Base-by-base conservation (phyloP, 164 flowering plant genomes). In the Chloranthus sessilifolius region DNA sequence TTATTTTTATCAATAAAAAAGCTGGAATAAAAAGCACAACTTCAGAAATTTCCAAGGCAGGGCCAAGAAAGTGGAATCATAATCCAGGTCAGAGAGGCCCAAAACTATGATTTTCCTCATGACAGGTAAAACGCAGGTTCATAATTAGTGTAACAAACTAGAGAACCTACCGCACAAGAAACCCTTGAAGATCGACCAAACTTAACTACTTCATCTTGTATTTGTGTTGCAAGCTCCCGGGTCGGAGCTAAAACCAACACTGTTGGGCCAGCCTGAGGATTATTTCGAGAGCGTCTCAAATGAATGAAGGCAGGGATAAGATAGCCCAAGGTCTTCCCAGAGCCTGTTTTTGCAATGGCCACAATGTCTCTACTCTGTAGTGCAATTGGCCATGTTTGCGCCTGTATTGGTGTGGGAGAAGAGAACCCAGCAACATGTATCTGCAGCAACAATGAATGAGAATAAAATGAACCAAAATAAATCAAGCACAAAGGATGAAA, bases 341-440 rank as follows among this genome's bases (percentile, higher is more conserved):
- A 88, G 50, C 95, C 95, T 33, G 96, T 88, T 58, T 81, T 88
- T 7, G 97, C 97, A 76, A 84, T 83, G 36, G 97, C 97, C 23
- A 87, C 91, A 44, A 90, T 79, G 47, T 90, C 97, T 63, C 75
- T 74, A 50, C 73, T 63, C 52, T 78, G 91, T 4, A 87, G 59
- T 7, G 95, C 88, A 67, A 90, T 81, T 7, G 97, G 97, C 97
- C 97, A 90, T 52, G 97, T 81, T 63, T 90, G 97, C 15, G 97
- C 97, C 65, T 90, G 97, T 51, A 90, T 90, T 19, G 97, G 97
- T 9, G 97, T 90, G 3, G 97, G 97, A 50, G 83, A 72, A 49
- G 78, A 27, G 66, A 90, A 90, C 24, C 97, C 97, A 41, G 95
- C 97, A 62, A 62, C 34, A 52, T 74, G 78, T 16, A 90, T 59